phyloP scores from a whole-genome alignment of 2,329 filamentous ascomycete genomes.

The Hymenoscyphus salicellus region DNA sequence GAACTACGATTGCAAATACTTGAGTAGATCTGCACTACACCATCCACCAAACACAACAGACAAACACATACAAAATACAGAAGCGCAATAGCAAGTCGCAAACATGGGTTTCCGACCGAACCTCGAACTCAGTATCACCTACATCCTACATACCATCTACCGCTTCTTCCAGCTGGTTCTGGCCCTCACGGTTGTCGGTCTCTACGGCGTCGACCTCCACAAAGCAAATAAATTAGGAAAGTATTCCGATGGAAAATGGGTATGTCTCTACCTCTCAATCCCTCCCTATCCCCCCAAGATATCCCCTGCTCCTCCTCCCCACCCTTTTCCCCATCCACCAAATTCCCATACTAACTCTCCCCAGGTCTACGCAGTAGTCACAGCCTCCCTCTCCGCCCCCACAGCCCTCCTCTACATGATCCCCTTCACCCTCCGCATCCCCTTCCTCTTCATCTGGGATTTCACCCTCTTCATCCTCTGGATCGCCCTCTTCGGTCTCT shows the following conservation, averaged over 20 bases:
- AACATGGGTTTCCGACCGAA: constrained; percentile 25
- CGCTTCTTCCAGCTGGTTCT: constrained; percentile 75
- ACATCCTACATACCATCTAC: constrained; percentile 57
- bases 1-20: neutral
- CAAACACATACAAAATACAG: neutral
- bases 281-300: neutral
- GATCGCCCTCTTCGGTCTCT: constrained; percentile 79
- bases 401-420: constrained; percentile 65
- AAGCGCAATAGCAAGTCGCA: neutral
- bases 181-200: constrained; percentile 71
- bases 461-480: constrained; percentile 72
- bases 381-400: constrained; percentile 62
- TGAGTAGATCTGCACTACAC: neutral
- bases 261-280: constrained; percentile 40
- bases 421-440: constrained; percentile 55
- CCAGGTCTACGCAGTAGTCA: constrained; percentile 69
- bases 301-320: neutral
- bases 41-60: neutral
- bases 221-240: constrained; percentile 48
- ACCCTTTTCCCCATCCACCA: neutral
- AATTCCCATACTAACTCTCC: neutral
- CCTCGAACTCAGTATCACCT: constrained; percentile 34
- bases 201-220: constrained; percentile 71
- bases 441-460: constrained; percentile 65
- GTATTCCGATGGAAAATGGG: constrained; percentile 66